Conservation (phyloP, 257 asterid species). For the Ilex aquifolium region DNA sequence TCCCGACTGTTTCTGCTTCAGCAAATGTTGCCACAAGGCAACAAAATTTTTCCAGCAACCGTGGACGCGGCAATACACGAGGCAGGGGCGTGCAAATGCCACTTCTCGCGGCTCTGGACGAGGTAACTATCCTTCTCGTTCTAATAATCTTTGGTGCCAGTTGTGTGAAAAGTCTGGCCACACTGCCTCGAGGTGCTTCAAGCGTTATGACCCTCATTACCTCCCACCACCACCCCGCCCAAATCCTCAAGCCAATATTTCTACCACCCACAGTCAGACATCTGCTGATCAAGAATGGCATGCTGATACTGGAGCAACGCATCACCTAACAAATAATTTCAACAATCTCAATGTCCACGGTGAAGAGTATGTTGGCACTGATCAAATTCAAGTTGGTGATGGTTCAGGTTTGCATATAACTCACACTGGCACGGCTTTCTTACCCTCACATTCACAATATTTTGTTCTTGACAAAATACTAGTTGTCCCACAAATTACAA, state of each 20-base stretch:
- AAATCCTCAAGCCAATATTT: not conserved
- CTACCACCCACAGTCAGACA: not conserved
- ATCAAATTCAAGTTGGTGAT: not conserved
- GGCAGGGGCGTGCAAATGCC: too few species aligned
- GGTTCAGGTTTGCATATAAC: not conserved
- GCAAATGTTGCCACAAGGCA: too few species aligned
- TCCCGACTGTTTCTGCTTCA: too few species aligned
- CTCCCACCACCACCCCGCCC: not conserved
- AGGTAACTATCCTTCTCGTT: too few species aligned
- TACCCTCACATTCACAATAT: not conserved
- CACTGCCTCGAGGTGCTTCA: not conserved
- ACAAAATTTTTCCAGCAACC: too few species aligned
- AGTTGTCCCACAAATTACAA: too few species aligned
- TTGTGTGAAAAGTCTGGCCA: not conserved
- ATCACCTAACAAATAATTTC: not conserved
- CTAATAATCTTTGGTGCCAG: not conserved
- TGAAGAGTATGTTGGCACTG: too few species aligned
- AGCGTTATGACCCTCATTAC: not conserved
- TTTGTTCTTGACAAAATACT: not conserved
- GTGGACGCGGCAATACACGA: too few species aligned
- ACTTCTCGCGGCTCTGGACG: too few species aligned
- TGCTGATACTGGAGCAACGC: not conserved
- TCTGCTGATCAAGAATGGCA: not conserved
- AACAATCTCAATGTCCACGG: too few species aligned
- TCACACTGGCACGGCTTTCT: not conserved